phyloP scores from a whole-genome alignment of 2,329 filamentous ascomycete species.

The Penicillium sp. region DNA sequence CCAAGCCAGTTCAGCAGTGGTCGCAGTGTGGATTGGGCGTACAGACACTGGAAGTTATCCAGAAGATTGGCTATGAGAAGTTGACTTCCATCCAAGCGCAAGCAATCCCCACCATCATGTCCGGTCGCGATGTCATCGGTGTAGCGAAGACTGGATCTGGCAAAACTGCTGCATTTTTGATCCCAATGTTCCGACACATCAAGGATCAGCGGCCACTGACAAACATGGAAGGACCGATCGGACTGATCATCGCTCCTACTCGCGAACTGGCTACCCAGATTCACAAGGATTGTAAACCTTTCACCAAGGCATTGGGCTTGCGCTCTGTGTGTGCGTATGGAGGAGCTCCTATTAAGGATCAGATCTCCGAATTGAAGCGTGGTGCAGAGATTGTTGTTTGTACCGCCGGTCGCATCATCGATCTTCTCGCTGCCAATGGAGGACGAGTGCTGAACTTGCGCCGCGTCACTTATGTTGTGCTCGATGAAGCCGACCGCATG shows the following conservation, averaged over 20 bases:
- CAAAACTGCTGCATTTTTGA: constrained; percentile 92
- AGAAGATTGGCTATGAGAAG: constrained; percentile 77
- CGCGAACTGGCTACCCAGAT: constrained; percentile 93
- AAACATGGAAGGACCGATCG: constrained; percentile 82
- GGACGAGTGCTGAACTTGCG: constrained; percentile 91
- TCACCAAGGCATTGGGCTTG: constrained; percentile 81
- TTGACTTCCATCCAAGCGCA: constrained; percentile 95
- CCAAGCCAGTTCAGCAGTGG: constrained; percentile 95
- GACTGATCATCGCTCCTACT: constrained; percentile 89
- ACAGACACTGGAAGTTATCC: constrained; percentile 83
- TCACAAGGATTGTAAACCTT: constrained; percentile 90
- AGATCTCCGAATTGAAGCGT: constrained; percentile 94
- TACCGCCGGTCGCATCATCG: constrained; percentile 93
- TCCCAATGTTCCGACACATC: constrained; percentile 98
- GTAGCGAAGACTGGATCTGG: constrained; percentile 97
- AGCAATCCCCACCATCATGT: constrained; percentile 93
- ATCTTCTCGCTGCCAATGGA: constrained; percentile 88
- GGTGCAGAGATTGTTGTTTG: constrained; percentile 94
- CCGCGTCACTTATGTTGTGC: constrained; percentile 88
- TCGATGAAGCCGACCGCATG: constrained; percentile 98
- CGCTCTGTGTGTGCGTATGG: constrained; percentile 92
- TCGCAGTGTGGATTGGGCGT: constrained; percentile 89
- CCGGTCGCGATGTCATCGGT: constrained; percentile 90
- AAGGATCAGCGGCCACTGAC: constrained; percentile 85
- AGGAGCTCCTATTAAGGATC: constrained; percentile 92